Percentiles rank a stretch among this genome's conserved stretches.
phyloP scores from a whole-genome alignment of 2,329 filamentous ascomycete species.

The Zasmidium citrigriseum region DNA sequence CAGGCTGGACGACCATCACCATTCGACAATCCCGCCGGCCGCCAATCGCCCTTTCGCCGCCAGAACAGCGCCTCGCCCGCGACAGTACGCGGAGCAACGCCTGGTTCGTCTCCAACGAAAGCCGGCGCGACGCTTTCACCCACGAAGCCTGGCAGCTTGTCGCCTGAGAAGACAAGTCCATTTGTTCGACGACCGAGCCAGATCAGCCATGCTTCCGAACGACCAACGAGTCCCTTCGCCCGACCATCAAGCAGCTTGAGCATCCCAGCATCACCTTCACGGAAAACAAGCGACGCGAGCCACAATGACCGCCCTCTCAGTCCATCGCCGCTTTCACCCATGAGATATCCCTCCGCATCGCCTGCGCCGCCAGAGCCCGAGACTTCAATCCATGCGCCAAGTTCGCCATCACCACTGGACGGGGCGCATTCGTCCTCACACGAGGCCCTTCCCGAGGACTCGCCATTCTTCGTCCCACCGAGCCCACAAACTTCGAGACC shows the following conservation, averaged over 20 bases:
- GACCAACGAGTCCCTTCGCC: conserved; percentile 38
- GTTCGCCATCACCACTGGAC: conserved; percentile 15
- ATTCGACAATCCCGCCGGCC: conserved; percentile 21
- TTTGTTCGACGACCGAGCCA: conserved; percentile 39
- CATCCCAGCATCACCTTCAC: conserved; percentile 24
- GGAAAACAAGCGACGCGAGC: conserved; percentile 24
- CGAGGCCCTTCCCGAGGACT: conserved; percentile 18
- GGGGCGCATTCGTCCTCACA: conserved; percentile 22
- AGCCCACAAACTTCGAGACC: conserved; percentile 38
- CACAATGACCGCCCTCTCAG: conserved; percentile 7
- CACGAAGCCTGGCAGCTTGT: conserved; percentile 26
- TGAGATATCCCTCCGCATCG: conserved; percentile 7
- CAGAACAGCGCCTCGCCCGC: conserved; percentile 34
- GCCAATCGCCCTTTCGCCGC: conserved; percentile 38
- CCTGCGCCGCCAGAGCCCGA: conserved; percentile 9
- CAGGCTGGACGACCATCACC: conserved; percentile 12
- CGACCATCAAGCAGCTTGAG: conserved; percentile 35
- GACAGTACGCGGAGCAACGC: conserved; percentile 37
- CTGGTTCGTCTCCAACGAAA: conserved; percentile 44
- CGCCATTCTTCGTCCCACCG: conserved; percentile 29
- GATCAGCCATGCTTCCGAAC: conserved; percentile 29
- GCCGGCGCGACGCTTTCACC: conserved; percentile 26
- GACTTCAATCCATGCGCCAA: conserved; percentile 4
- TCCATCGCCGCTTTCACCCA: conserved; percentile 12
- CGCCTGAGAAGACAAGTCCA: conserved; percentile 36